Evolutionary conservation across 768 basidiomycete species (phyloP), one percentile per base, ranked within the genome.

Genomic region (Phlegmacium glaucopus): DNA sequence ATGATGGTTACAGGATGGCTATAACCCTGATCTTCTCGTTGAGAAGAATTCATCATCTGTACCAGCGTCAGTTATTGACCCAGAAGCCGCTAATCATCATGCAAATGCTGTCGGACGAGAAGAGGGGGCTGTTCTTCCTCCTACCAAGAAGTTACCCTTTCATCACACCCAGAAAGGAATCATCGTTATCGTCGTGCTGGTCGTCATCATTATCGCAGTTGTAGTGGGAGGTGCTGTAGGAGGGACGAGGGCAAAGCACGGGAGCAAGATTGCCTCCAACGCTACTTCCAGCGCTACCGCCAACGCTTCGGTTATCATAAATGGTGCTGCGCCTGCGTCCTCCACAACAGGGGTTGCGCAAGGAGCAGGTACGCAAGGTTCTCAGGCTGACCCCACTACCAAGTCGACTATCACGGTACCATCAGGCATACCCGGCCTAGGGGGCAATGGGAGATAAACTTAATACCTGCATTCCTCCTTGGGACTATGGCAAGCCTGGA

Each of bases 181-280:
- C 26, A 62, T 79, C 39, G 58, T 67, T 45, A 54, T 77, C 32
- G 51, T 62, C 38, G 37, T 80, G 35, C 52, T 63, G 4, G 57
- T 55, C 7, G 17, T 80, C 36, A 54, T 80, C 18, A 50, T 80
- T 39, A 53, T 83, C 32, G 81, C 67, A 0, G 81, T 75, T 0
- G 68, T 75, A 4, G 72, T 84, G 4, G 80, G 80, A 0, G 82
- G 79, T 4, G 81, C 72, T 0, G 82, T 83, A 0, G 81, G 79
- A 25, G 82, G 76, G 15, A 71, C 77, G 38, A 49, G 44, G 54
- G 54, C 44, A 29, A 11, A 4, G 27, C 17, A 15, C 3, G 17
- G 35, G 35, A 34, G 2, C 11, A 34, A 4, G 5, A n/a, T 34
- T 6, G 3, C 4, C n/a, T 10, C 32, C 2, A 10, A 7, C 15